Evolutionary conservation across 345 rosid species (phyloP).

Genomic region (Erucastrum elatum): DNA sequence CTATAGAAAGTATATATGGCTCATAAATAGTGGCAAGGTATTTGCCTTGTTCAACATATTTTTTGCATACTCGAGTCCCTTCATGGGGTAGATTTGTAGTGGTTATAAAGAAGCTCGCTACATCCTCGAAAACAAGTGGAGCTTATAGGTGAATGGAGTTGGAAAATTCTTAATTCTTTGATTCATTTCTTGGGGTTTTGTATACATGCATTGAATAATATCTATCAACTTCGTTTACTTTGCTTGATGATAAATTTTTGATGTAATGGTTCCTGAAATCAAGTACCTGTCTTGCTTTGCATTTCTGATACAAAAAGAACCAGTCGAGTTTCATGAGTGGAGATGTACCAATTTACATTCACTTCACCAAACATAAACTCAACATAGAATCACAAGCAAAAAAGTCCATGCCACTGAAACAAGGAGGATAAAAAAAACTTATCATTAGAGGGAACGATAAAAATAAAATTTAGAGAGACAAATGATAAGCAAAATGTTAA

Average conservation of each 20-base stretch:
- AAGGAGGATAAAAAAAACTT: neutral
- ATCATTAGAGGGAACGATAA: slow-evolving; percentile 21
- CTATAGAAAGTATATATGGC: too few species aligned
- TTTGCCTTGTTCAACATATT: too few species aligned
- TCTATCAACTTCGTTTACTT: neutral
- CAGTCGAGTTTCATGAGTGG: slow-evolving; percentile 94
- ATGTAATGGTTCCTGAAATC: slow-evolving; percentile 64
- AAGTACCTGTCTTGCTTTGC: slow-evolving; percentile 82
- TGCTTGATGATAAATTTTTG: neutral
- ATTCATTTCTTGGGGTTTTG: slow-evolving; percentile 38
- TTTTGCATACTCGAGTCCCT: too few species aligned
- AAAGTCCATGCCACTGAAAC: slow-evolving; percentile 85
- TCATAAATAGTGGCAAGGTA: too few species aligned
- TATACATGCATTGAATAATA: neutral
- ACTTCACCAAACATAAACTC: slow-evolving; percentile 46
- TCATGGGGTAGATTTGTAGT: too few species aligned
- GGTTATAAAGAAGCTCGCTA: too few species aligned
- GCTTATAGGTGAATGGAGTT: too few species aligned
- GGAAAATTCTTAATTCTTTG: too few species aligned
- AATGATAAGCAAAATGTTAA: neutral
- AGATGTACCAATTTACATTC: slow-evolving; percentile 76
- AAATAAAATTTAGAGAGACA: slow-evolving; percentile 7
- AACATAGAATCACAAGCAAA: slow-evolving; percentile 60
- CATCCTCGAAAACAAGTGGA: too few species aligned
- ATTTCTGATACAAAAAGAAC: slow-evolving; percentile 97